Conservation (phyloP, 1,139 yeast species). For the Torulaspora pretoriensis region DNA sequence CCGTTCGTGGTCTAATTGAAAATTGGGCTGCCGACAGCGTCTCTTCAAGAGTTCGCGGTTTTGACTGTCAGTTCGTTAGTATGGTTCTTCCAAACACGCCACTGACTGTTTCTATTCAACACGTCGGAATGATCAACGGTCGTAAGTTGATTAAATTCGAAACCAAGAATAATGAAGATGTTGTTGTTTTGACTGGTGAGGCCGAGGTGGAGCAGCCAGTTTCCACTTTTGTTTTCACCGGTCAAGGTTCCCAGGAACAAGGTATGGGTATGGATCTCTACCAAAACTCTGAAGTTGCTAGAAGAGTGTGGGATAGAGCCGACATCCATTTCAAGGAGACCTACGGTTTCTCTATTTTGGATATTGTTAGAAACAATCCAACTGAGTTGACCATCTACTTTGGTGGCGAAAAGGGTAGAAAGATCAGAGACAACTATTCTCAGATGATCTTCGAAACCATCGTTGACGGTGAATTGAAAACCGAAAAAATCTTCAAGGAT, state of each 20-base stretch:
- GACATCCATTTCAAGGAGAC: slow-evolving; percentile 86
- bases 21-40: slow-evolving; percentile 98
- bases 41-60: slow-evolving; percentile 93
- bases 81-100: slow-evolving; percentile 97
- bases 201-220: slow-evolving; percentile 99
- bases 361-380: slow-evolving; percentile 94
- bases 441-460: slow-evolving; percentile 97
- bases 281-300: slow-evolving; percentile 85
- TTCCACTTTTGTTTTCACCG: slow-evolving; percentile 95
- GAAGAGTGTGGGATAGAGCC: slow-evolving; percentile 96
- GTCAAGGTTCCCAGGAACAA: slow-evolving; percentile 99
- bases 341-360: slow-evolving; percentile 94
- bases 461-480: slow-evolving; percentile 74
- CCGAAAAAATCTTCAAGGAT: slow-evolving; percentile 93
- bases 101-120: slow-evolving; percentile 84
- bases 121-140: slow-evolving; percentile 98
- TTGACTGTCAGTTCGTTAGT: slow-evolving; percentile 84
- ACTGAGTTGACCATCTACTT: slow-evolving; percentile 91
- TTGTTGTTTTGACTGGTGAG: slow-evolving; percentile 81
- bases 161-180: slow-evolving; percentile 77
- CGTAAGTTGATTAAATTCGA: slow-evolving; percentile 94
- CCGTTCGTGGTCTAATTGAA: slow-evolving; percentile 91
- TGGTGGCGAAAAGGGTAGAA: slow-evolving; percentile 97
- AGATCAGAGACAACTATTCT: slow-evolving; percentile 88
- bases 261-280: slow-evolving; percentile 99